Evolutionary conservation across 139 green algal species (phyloP).

Genomic region (Chlorella sp.): DNA sequence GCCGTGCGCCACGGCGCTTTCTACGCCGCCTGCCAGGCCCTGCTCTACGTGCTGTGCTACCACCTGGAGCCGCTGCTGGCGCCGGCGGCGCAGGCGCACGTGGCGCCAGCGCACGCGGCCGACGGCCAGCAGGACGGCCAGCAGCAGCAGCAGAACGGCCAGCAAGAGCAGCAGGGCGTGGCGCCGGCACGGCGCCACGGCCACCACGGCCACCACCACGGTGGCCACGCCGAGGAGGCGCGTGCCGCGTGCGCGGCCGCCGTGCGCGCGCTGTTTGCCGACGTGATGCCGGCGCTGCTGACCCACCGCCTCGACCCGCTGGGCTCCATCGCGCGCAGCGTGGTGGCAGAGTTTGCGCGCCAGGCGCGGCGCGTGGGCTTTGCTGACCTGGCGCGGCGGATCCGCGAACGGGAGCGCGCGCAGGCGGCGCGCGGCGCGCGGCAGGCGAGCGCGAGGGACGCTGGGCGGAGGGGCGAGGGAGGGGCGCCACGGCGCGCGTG

Average conservation of each 20-base stretch:
- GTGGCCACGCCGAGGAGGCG: slow-evolving; percentile 3
- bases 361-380: slow-evolving; percentile 47
- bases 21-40: slow-evolving; percentile 75
- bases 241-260: slow-evolving; percentile 27
- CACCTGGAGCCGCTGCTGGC: slow-evolving; percentile 75
- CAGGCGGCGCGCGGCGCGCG: slow-evolving; percentile 6
- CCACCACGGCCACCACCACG: neutral
- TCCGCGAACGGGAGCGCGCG: slow-evolving; percentile 35
- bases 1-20: slow-evolving; percentile 52
- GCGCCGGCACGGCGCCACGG: neutral
- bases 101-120: no score
- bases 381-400: slow-evolving; percentile 27
- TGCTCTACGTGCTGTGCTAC: slow-evolving; percentile 93
- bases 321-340: slow-evolving; percentile 50
- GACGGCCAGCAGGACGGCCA: slow-evolving; percentile 5
- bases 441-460: neutral
- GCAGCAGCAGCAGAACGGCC: slow-evolving; percentile 7
- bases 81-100: no score
- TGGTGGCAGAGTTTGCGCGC: slow-evolving; percentile 40
- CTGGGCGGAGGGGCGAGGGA: neutral
- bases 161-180: slow-evolving; percentile 10
- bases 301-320: slow-evolving; percentile 65
- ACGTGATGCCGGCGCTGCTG: slow-evolving; percentile 59
- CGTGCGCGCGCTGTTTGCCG: slow-evolving; percentile 53
- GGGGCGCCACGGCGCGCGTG: neutral